Conservation (phyloP, 805 yeast genomes). For the Starmerella scarabaei region DNA sequence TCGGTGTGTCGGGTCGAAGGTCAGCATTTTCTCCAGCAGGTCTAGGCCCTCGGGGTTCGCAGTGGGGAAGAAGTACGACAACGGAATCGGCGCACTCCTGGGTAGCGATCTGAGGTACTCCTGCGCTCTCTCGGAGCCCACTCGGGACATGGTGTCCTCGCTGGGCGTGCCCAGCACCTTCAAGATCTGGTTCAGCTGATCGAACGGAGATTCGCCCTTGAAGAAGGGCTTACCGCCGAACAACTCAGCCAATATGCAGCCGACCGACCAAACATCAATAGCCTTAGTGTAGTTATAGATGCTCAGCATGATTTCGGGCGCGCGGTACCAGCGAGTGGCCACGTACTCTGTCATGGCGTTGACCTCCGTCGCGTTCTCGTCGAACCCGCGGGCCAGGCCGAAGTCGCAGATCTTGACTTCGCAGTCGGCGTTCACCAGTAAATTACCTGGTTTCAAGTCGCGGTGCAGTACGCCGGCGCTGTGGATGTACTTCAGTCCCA, state of each 20-base stretch:
- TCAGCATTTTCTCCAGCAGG: slow-evolving; percentile 51
- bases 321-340: slow-evolving; percentile 95
- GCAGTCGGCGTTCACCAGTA: slow-evolving; percentile 79
- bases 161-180: slow-evolving; percentile 80
- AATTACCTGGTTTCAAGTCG: slow-evolving; percentile 80
- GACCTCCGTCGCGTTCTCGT: slow-evolving; percentile 27
- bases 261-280: slow-evolving; percentile 93
- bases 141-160: slow-evolving; percentile 50
- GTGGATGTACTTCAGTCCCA: slow-evolving; percentile 84
- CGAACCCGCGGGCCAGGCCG: slow-evolving; percentile 68
- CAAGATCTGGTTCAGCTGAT: slow-evolving; percentile 74
- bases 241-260: slow-evolving; percentile 89
- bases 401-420: slow-evolving; percentile 91
- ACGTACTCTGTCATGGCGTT: slow-evolving; percentile 87
- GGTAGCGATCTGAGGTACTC: slow-evolving; percentile 79
- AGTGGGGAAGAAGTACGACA: slow-evolving; percentile 36
- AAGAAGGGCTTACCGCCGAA: slow-evolving; percentile 74
- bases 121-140: slow-evolving; percentile 70
- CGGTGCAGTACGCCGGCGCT: slow-evolving; percentile 90
- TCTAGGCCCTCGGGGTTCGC: slow-evolving; percentile 60
- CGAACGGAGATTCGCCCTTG: slow-evolving; percentile 89
- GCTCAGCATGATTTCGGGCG: slow-evolving; percentile 94
- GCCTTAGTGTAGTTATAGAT: slow-evolving; percentile 89
- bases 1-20: slow-evolving; percentile 72
- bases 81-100: slow-evolving; percentile 47